These are phyloP conservation scores for Arabidopsis suecica DNA, from an alignment of 345 rosid species.

Conservation along the genomic window DNA sequence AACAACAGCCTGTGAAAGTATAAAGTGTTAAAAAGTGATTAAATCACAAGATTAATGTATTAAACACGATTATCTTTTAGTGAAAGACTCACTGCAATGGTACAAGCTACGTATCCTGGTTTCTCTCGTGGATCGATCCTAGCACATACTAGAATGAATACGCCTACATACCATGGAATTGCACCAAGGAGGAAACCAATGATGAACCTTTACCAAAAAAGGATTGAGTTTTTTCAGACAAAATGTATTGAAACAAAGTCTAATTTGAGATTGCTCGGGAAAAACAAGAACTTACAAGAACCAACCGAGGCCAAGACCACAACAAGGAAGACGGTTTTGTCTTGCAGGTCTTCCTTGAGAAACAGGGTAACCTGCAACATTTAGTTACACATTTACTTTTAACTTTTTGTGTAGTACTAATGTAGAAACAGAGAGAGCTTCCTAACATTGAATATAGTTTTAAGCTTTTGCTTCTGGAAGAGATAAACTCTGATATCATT, in stretches of 20 bases:
- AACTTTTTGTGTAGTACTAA: background rate
- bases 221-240: background rate
- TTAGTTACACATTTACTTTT: background rate
- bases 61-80: background rate
- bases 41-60: background rate
- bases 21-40: background rate
- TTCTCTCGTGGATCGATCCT: slow-evolving; percentile 72
- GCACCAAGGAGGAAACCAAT: slow-evolving; percentile 75
- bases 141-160: slow-evolving; percentile 55
- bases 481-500: background rate
- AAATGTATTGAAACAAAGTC: background rate
- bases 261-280: background rate
- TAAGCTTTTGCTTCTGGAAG: background rate
- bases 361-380: slow-evolving; percentile 65
- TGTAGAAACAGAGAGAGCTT: slow-evolving; percentile 3
- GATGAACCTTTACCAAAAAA: slow-evolving; percentile 60
- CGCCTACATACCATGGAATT: slow-evolving; percentile 89
- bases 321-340: slow-evolving; percentile 71
- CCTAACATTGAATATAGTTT: background rate
- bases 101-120: slow-evolving; percentile 84
- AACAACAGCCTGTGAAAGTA: slow-evolving; percentile 31
- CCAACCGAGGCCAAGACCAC: slow-evolving; percentile 86
- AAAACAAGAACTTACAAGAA: slow-evolving; percentile 59
- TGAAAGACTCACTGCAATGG: slow-evolving; percentile 66
- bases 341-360: slow-evolving; percentile 53